A percentile compares a stretch with the other conserved stretches of the same genome.
Conservation (phyloP, 352 stramenopile genomes). For the Chrysophaeum taylorii region DNA sequence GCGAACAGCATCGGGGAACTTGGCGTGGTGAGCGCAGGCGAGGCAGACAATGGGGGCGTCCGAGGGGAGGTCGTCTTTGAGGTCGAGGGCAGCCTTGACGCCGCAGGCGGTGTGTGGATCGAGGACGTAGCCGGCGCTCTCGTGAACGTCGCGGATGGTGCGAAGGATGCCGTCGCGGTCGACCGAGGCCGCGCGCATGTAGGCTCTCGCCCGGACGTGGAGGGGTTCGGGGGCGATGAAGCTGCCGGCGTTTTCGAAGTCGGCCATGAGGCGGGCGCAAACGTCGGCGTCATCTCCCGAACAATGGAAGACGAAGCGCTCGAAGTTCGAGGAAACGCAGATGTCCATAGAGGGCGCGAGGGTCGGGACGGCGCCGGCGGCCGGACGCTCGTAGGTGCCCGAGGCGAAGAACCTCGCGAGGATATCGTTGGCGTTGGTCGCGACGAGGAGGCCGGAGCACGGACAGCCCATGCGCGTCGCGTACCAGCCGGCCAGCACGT, state of each 20-base stretch:
- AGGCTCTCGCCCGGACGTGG: constrained; percentile 67
- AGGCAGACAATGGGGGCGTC: constrained; percentile 75
- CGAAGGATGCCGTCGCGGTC: constrained; percentile 66
- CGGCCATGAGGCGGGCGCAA: constrained; percentile 79
- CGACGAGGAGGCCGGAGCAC: constrained; percentile 87
- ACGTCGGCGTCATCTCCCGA: constrained; percentile 77
- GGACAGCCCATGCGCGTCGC: constrained; percentile 83
- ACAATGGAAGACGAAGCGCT: constrained; percentile 93
- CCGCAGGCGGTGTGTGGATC: constrained; percentile 92
- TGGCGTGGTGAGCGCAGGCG: constrained; percentile 91
- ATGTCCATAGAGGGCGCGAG: constrained; percentile 98
- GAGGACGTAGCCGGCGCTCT: constrained; percentile 79
- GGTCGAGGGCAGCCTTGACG: constrained; percentile 71
- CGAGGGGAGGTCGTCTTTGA: constrained; percentile 51
- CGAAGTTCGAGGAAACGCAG: constrained; percentile 97
- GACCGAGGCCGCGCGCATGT: constrained; percentile 83
- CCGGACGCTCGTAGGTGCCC: constrained; percentile 81
- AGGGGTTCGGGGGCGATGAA: constrained; percentile 78
- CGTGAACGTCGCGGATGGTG: constrained; percentile 76
- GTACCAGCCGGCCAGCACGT: constrained; percentile 96
- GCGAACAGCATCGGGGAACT: constrained; percentile 84
- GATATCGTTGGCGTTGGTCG: constrained; percentile 99
- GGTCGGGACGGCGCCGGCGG: constrained; percentile 71
- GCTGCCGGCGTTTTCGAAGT: constrained; percentile 84
- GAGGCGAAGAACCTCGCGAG: constrained; percentile 92